phyloP scores from a whole-genome alignment of 1,284 basidiomycete species.

The Pseudomicrostroma phylloplanum region DNA sequence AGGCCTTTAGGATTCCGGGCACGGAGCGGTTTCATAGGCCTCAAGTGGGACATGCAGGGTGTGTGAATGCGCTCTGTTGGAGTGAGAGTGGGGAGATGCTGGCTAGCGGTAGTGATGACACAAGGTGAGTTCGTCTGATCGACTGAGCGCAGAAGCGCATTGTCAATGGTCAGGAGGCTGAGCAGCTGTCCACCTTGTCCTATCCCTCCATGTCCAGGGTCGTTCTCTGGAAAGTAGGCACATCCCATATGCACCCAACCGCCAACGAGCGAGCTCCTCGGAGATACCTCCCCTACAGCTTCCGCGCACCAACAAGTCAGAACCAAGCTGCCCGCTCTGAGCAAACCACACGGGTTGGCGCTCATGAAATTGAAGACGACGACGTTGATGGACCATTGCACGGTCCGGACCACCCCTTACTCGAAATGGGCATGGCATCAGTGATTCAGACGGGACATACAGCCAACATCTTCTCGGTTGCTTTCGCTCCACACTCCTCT shows the following conservation, averaged over 20 bases:
- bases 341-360: slow-evolving; percentile 53
- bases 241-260: slow-evolving; percentile 39
- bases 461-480: slow-evolving; percentile 79
- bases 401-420: slow-evolving; percentile 14
- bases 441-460: slow-evolving; percentile 56
- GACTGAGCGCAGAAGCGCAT: background rate
- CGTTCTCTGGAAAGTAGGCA: slow-evolving; percentile 64
- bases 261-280: slow-evolving; percentile 22
- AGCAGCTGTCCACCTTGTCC: background rate
- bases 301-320: background rate
- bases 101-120: slow-evolving; percentile 73
- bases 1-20: slow-evolving; percentile 44
- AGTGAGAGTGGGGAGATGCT: slow-evolving; percentile 66
- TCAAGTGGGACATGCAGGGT: slow-evolving; percentile 21
- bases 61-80: slow-evolving; percentile 66
- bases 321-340: background rate
- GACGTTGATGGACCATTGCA: slow-evolving; percentile 13
- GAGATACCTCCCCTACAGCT: background rate
- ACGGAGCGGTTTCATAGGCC: slow-evolving; percentile 19
- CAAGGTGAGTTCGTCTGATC: background rate
- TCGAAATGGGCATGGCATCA: slow-evolving; percentile 19
- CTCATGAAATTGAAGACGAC: slow-evolving; percentile 62
- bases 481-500: slow-evolving; percentile 64
- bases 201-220: slow-evolving; percentile 55
- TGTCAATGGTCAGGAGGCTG: background rate